phyloP scores from a whole-genome alignment of 23 red algal species.

The Gracilariopsis chorda region DNA sequence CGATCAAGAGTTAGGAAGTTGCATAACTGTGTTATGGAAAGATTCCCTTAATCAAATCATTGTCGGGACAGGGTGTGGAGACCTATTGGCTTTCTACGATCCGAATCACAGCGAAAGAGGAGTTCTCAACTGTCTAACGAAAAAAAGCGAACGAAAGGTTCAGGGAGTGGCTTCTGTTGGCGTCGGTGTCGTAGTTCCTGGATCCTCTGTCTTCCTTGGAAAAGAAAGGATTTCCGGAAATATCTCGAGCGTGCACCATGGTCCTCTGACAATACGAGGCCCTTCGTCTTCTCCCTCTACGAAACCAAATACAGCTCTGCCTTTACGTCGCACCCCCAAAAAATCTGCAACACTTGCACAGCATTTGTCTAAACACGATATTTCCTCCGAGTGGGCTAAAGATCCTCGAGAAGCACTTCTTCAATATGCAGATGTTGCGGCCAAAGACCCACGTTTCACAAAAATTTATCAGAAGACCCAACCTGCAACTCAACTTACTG shows the following conservation, averaged over 20 bases:
- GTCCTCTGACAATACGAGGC: not conserved
- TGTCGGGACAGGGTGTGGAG: constrained; percentile 37
- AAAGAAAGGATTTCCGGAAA: not conserved
- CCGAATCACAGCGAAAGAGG: constrained; percentile 15
- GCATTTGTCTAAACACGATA: constrained; percentile 15
- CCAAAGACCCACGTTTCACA: constrained; percentile 50
- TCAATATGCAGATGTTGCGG: constrained; percentile 38
- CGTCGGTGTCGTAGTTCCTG: not conserved
- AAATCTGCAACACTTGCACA: constrained; percentile 37
- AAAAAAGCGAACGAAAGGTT: constrained; percentile 23
- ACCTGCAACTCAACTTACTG: constrained; percentile 17
- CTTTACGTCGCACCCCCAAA: not conserved
- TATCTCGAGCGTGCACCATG: not conserved
- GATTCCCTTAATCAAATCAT: constrained; percentile 53
- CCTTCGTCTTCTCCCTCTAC: not conserved
- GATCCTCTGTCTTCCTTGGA: not conserved
- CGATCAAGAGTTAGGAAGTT: constrained; percentile 25
- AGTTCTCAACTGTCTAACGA: constrained; percentile 42
- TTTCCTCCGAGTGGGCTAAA: constrained; percentile 29
- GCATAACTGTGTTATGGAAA: constrained; percentile 36
- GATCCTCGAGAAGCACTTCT: constrained; percentile 62
- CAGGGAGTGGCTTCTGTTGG: constrained; percentile 46
- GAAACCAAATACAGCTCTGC: constrained; percentile 4
- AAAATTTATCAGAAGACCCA: constrained; percentile 46
- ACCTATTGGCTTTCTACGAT: constrained; percentile 27